Percentiles rank a stretch among this genome's conserved stretches.
These are phyloP conservation scores for Piromyces sp. DNA, from an alignment of 192 early-diverging fungal species.

Conservation along the genomic window DNA sequence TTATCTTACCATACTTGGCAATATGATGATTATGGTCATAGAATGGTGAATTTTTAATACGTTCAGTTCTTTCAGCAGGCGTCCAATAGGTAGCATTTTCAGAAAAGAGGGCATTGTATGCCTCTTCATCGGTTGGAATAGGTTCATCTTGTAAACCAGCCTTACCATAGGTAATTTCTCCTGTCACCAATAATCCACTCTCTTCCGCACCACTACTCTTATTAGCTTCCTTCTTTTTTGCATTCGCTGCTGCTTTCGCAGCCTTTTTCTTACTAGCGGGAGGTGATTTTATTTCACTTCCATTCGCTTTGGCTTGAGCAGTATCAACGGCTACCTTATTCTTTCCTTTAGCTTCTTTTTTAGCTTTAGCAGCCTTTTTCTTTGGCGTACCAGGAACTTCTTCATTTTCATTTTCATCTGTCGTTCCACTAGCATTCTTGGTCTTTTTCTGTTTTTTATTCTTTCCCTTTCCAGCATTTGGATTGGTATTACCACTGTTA, in stretches of 20 bases:
- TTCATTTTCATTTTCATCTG: neutral
- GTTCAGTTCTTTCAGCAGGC: neutral
- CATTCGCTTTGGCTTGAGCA: neutral
- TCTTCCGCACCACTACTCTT: neutral
- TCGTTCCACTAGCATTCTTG: neutral
- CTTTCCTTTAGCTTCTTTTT: neutral
- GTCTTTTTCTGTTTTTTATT: neutral
- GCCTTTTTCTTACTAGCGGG: neutral
- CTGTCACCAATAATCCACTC: neutral
- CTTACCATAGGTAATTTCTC: neutral
- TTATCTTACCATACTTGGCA: neutral
- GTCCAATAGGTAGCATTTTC: neutral
- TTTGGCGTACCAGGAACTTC: neutral
- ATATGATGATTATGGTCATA: neutral
- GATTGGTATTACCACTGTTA: neutral
- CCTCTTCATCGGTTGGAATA: neutral
- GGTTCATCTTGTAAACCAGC: neutral
- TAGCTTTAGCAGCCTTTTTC: neutral
- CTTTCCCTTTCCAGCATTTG: neutral
- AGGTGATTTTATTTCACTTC: neutral
- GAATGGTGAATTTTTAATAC: neutral
- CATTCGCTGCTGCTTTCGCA: neutral
- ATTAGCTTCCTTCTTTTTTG: neutral
- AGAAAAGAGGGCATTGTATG: neutral
- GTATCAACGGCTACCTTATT: neutral